Evolutionary conservation across 768 basidiomycete genomes (phyloP).

Genomic region (Lactarius pseudohatsudake): DNA sequence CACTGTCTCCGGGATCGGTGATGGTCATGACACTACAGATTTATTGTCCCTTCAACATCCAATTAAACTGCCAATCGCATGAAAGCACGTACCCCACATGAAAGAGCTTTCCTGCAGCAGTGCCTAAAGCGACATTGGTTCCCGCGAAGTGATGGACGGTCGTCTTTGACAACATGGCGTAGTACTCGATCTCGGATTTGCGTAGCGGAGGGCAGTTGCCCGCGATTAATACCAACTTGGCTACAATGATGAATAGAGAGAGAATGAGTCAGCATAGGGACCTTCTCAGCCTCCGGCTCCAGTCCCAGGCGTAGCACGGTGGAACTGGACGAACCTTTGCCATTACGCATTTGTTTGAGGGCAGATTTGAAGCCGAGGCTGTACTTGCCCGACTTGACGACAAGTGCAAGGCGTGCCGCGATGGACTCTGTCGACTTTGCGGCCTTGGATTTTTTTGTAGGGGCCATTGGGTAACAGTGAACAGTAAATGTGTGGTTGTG

Average conservation of each 20-base stretch:
- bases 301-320: constrained; percentile 71
- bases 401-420: constrained; percentile 86
- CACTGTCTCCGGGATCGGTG: constrained; percentile 93
- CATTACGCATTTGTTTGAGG: constrained; percentile 95
- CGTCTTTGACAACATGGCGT: constrained; percentile 99
- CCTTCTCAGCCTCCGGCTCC: constrained; percentile 99
- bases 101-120: constrained; percentile 99
- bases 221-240: constrained; percentile 97
- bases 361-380: constrained; percentile 96
- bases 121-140: constrained; percentile 97
- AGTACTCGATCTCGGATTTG: constrained; percentile 99
- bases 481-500: constrained; percentile 10
- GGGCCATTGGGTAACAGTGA: constrained; percentile 65
- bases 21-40: constrained; percentile 89
- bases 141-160: constrained; percentile 97
- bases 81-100: constrained; percentile 76
- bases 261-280: constrained; percentile 71
- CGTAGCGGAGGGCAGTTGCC: constrained; percentile 99
- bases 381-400: constrained; percentile 99
- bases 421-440: constrained; percentile 93
- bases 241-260: constrained; percentile 42
- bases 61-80: not conserved
- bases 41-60: not conserved
- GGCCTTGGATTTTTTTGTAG: constrained; percentile 93
- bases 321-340: constrained; percentile 78